Conservation (phyloP, 2,329 filamentous ascomycete species). For the Falciphora oryzae region DNA sequence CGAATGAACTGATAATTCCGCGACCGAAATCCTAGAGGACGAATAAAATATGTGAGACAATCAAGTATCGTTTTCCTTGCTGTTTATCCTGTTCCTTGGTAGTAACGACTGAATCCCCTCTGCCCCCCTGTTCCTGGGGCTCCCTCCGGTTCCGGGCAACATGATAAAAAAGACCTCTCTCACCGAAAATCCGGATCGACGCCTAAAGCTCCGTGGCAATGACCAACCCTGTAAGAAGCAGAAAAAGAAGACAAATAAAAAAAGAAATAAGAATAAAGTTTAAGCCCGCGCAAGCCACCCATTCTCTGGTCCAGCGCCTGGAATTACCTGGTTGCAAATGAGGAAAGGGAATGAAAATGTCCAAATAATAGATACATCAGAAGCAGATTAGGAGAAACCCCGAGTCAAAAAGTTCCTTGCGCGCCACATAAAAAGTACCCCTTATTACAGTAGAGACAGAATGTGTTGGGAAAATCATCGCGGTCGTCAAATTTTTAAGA, state of each 20-base stretch:
- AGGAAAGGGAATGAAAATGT: neutral
- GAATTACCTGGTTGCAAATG: neutral
- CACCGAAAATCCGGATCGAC: neutral
- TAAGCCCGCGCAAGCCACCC: neutral
- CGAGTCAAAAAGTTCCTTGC: neutral
- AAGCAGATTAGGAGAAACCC: neutral
- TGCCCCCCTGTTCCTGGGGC: neutral
- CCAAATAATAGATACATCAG: neutral
- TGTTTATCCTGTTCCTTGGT: neutral
- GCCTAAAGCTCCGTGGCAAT: neutral
- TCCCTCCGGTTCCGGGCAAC: neutral
- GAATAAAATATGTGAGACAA: neutral
- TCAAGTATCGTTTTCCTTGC: neutral
- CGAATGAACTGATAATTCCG: neutral
- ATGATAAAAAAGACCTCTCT: neutral
- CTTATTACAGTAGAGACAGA: neutral
- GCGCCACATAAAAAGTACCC: neutral
- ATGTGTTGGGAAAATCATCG: neutral
- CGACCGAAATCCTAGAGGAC: neutral
- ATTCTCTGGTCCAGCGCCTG: no score
- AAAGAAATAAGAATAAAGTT: neutral
- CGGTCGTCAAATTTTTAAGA: neutral
- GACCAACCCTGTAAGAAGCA: neutral
- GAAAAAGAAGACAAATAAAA: neutral
- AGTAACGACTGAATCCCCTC: neutral